These are phyloP conservation scores for Malassezia equina DNA, from an alignment of 1,284 basidiomycete species.

Conservation along the genomic window DNA sequence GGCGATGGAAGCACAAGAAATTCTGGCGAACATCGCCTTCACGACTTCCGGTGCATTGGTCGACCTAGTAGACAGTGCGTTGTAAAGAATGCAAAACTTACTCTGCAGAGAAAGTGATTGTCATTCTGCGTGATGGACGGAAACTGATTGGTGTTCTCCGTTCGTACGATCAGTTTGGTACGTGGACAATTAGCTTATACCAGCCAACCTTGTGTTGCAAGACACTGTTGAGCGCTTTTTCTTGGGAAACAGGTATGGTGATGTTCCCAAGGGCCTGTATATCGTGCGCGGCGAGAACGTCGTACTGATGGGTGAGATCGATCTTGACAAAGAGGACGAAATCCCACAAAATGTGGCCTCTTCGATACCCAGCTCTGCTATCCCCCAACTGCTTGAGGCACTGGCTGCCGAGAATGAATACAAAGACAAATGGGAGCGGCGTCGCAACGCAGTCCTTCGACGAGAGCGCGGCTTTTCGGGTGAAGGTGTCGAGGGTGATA, in stretches of 20 bases:
- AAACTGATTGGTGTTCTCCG: constrained; percentile 91
- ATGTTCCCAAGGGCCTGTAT: constrained; percentile 75
- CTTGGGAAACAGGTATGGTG: constrained; percentile 56
- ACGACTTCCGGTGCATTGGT: constrained; percentile 46
- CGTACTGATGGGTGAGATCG: constrained; percentile 84
- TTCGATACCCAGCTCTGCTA: constrained; percentile 29
- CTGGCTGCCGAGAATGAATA: constrained; percentile 29
- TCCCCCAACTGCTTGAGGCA: constrained; percentile 30
- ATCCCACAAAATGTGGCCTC: constrained; percentile 33
- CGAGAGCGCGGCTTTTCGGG: constrained; percentile 36
- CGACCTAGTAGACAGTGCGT: constrained; percentile 42
- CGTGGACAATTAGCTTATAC: constrained; percentile 41
- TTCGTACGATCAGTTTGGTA: constrained; percentile 98
- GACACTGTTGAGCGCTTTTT: constrained; percentile 65
- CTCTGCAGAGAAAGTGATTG: constrained; percentile 74
- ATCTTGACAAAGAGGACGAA: constrained; percentile 43
- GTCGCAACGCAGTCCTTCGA: constrained; percentile 33
- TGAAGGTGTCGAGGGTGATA: constrained; percentile 44
- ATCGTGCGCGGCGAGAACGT: constrained; percentile 97
- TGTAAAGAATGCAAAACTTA: background rate
- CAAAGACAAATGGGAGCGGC: constrained; percentile 33
- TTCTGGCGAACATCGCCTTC: constrained; percentile 44
- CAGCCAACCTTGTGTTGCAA: constrained; percentile 74
- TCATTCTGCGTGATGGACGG: constrained; percentile 85
- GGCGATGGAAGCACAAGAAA: constrained; percentile 39